Evolutionary conservation across 2,329 filamentous ascomycete genomes (phyloP).

Genomic region (Cordyceps javanica): DNA sequence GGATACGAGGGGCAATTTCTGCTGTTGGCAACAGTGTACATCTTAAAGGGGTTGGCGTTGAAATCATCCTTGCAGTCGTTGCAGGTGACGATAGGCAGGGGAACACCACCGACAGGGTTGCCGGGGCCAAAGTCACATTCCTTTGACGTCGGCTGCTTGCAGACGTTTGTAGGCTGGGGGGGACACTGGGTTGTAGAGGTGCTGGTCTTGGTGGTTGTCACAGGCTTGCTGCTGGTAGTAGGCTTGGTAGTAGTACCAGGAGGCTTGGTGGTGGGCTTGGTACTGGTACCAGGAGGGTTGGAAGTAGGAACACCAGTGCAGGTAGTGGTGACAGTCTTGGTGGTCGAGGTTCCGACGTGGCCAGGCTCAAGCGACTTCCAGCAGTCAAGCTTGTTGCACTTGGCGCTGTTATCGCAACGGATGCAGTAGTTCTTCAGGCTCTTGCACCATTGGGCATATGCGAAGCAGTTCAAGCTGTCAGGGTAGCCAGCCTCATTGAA

Average conservation of each 20-base stretch:
- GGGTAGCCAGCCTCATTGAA: conserved; percentile 47
- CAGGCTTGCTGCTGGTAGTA: conserved; percentile 25
- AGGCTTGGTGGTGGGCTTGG: conserved; percentile 15
- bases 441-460: conserved; percentile 45
- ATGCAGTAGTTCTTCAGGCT: conserved; percentile 39
- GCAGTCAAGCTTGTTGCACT: conserved; percentile 39
- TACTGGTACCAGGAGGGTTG: conserved; percentile 19
- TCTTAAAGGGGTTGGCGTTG: conserved; percentile 41
- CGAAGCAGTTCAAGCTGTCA: conserved; percentile 41
- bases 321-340: conserved; percentile 29
- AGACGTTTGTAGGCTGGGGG: conserved; percentile 45
- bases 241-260: conserved; percentile 20
- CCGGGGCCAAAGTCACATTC: conserved; percentile 63
- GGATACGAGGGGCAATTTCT: conserved; percentile 39
- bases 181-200: conserved; percentile 29
- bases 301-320: conserved; percentile 23
- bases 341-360: conserved; percentile 27
- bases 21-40: conserved; percentile 41
- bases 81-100: conserved; percentile 47
- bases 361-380: conserved; percentile 35
- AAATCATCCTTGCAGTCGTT: conserved; percentile 44
- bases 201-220: conserved; percentile 21
- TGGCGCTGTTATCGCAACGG: conserved; percentile 27
- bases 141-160: conserved; percentile 47
- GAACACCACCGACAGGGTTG: conserved; percentile 46